Percentiles rank a stretch among this genome's conserved stretches.
These are phyloP conservation scores for Pleurotus citrinopileatus DNA, from an alignment of 768 basidiomycete genomes.

Conservation along the genomic window DNA sequence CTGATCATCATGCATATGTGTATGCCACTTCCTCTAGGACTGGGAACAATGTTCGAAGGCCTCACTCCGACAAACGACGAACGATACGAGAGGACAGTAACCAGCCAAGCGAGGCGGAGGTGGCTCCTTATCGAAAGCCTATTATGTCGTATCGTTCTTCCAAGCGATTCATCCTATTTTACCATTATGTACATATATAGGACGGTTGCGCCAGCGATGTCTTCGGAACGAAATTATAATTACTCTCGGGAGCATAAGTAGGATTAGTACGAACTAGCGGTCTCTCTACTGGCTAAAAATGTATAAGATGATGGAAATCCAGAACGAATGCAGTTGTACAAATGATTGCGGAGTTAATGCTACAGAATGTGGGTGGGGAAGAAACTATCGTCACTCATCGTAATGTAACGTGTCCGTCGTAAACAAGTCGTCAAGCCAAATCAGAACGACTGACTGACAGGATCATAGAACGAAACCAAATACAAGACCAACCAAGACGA, in stretches of 20 bases:
- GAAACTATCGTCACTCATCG: not conserved
- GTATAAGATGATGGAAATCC: not conserved
- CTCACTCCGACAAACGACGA: no score
- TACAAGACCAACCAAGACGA: not conserved
- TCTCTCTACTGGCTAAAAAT: not conserved
- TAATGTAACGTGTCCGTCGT: not conserved
- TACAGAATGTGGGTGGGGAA: not conserved
- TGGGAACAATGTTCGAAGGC: no score
- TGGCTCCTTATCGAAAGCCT: no score
- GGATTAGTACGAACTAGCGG: not conserved
- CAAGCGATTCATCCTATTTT: no score
- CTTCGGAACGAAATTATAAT: not conserved
- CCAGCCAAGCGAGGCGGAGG: no score
- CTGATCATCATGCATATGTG: no score
- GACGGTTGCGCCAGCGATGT: no score
- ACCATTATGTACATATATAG: no score
- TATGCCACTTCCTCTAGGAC: no score
- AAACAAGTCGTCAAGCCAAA: not conserved
- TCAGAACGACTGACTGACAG: not conserved
- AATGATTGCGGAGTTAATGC: slow-evolving; percentile 7
- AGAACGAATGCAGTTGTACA: slow-evolving; percentile 9
- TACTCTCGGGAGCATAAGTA: not conserved
- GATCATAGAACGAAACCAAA: not conserved
- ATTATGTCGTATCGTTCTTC: no score
- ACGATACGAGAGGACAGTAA: no score